Conservation (phyloP, 73 alveolate genomes). For the Symbiodinium pilosum region DNA sequence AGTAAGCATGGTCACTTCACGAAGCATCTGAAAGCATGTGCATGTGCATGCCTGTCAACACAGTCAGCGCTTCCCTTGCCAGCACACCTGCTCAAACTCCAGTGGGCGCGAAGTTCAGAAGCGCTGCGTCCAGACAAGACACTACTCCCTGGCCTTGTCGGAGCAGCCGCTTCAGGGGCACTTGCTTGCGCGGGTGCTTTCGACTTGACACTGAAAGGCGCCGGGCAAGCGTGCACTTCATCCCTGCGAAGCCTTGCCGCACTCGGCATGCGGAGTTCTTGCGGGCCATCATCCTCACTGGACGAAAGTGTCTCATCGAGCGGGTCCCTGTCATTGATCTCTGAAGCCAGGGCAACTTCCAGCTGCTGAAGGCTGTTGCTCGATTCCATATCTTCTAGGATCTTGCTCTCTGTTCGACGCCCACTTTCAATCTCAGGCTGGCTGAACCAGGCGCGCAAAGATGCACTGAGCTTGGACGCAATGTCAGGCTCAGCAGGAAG, state of each 20-base stretch:
- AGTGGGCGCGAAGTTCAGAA: no score
- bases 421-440: background rate
- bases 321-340: slow-evolving; percentile 19
- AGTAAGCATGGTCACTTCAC: no score
- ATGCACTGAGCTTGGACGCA: background rate
- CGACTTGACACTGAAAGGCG: background rate
- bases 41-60: no score
- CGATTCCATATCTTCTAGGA: background rate
- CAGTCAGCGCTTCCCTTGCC: no score
- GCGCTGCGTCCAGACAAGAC: no score
- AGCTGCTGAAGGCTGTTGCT: background rate
- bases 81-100: no score
- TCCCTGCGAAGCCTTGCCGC: no score
- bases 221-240: background rate
- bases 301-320: slow-evolving; percentile 71
- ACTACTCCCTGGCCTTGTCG: no score
- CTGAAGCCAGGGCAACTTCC: background rate
- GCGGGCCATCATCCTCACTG: slow-evolving; percentile 66
- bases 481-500: background rate
- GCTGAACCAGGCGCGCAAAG: slow-evolving; percentile 16
- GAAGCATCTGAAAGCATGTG: no score
- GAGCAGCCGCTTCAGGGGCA: background rate
- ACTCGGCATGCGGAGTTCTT: no score
- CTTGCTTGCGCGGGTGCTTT: background rate
- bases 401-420: background rate